Evolutionary conservation across 2,329 filamentous ascomycete species (phyloP).

Genomic region (Neofusicoccum sp.): DNA sequence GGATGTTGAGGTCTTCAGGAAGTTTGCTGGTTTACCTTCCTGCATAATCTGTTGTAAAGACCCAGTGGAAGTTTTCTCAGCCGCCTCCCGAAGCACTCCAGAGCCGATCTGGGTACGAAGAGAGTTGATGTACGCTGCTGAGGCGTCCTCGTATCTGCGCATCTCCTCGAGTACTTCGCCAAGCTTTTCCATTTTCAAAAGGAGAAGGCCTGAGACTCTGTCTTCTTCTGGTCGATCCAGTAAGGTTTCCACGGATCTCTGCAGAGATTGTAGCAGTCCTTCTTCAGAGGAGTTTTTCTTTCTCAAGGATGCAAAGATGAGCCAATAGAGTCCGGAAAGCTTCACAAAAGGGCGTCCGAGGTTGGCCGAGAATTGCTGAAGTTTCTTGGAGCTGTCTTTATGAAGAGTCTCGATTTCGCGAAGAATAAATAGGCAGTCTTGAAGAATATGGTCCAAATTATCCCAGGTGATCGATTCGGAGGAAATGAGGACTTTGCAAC

Average conservation of each 20-base stretch:
- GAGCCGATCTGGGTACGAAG: conserved; percentile 60
- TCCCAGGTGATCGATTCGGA: conserved; percentile 29
- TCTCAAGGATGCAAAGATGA: conserved; percentile 57
- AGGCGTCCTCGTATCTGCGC: conserved; percentile 57
- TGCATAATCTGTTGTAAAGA: conserved; percentile 56
- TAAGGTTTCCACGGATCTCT: conserved; percentile 63
- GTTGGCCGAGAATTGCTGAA: conserved; percentile 17
- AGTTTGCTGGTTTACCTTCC: conserved; percentile 49
- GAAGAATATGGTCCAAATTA: conserved; percentile 31
- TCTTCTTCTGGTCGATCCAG: conserved; percentile 55
- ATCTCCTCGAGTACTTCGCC: conserved; percentile 58
- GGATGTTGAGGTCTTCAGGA: conserved; percentile 60
- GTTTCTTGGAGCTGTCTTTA: conserved; percentile 10
- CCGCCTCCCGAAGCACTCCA: conserved; percentile 57
- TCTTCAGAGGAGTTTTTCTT: conserved; percentile 44
- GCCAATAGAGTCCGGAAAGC: conserved; percentile 70
- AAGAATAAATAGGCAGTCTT: conserved; percentile 32
- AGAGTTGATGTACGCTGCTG: conserved; percentile 59
- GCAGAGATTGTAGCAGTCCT: conserved; percentile 56
- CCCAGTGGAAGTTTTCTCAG: conserved; percentile 47
- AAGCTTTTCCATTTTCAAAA: conserved; percentile 65
- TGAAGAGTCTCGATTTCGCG: conserved; percentile 26
- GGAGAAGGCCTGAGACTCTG: conserved; percentile 59
- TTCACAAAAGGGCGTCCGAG: conserved; percentile 51
- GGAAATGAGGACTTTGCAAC: conserved; percentile 30